Evolutionary conservation across 257 asterid genomes (phyloP), one percentile per base, ranked within the genome.

Genomic region (Petrea volubilis): DNA sequence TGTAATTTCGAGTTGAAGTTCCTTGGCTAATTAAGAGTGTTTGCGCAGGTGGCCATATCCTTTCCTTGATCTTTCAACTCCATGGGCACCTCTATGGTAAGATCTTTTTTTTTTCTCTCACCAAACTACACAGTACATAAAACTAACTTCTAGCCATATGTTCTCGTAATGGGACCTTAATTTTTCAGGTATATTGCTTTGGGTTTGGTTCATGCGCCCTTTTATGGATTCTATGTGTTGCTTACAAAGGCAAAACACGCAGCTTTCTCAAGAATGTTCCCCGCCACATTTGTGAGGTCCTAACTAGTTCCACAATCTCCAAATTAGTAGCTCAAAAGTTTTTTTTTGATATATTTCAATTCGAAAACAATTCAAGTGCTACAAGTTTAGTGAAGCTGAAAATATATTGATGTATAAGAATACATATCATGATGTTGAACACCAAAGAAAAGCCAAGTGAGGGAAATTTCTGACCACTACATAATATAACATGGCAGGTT

Each of bases 41-140:
- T 2, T 2, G 46, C 74, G 81, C 87, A 93, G 97, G 98, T 93
- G 98, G 98, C 97, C 98, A 17, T 90, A 93, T 77, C 98, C 98
- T 61, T 93, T 93, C 84, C 90, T 93, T 51, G 96, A 90, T 38
- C 98, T 90, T 61, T 73, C 85, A 40, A 83, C 93, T 71, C 84
- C 92, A 62, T 82, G 75, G 84, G 97, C 98, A 10, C 98, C 98
- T 6, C 57, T 88, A 63, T 93, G 98, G 97, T 90, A 81, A 75
- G 38, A 36, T 9, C 29, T 44, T 15, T 36, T 23, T 59, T 58
- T 29, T 17, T 23, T 44, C 6, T 21, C 4, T 13, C 33, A 49
- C 20, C 17, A 20, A 41, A 20, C 27, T 9, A 23, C 28, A 60
- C 40, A 27, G 46, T n/a, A n/a, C 23, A 65, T 38, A 34, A 51